Evolutionary conservation across 2,329 filamentous ascomycete species (phyloP).

Genomic region (Trichoderma sp.): DNA sequence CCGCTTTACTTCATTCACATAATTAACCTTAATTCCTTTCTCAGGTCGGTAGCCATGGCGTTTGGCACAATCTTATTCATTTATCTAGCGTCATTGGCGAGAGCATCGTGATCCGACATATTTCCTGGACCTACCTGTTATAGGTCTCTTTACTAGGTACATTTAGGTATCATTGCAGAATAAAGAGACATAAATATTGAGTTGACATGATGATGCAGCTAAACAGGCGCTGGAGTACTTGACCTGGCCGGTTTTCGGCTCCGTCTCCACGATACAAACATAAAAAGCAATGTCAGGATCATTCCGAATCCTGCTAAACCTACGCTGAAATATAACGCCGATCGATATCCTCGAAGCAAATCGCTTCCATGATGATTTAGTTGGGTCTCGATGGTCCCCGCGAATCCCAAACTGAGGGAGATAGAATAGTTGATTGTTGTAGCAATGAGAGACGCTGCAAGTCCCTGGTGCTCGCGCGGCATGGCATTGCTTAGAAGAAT

Average conservation of each 20-base stretch:
- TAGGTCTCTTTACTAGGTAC: not conserved
- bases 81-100: not conserved
- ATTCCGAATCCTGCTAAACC: slow-evolving; percentile 11
- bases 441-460: slow-evolving; percentile 50
- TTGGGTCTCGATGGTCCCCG: slow-evolving; percentile 48
- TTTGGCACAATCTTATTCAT: not conserved
- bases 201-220: not conserved
- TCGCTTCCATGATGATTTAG: slow-evolving; percentile 31
- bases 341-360: slow-evolving; percentile 27
- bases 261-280: slow-evolving; percentile 13
- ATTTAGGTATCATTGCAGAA: not conserved
- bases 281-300: slow-evolving; percentile 5
- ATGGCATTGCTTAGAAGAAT: slow-evolving; percentile 54
- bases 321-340: slow-evolving; percentile 33
- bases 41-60: not conserved
- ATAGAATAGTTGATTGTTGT: slow-evolving; percentile 65
- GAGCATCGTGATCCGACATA: not conserved
- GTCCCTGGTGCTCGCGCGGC: slow-evolving; percentile 40
- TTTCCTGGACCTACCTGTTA: not conserved
- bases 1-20: not conserved
- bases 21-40: not conserved
- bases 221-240: not conserved
- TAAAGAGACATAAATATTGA: not conserved
- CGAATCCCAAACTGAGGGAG: slow-evolving; percentile 59
- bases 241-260: not conserved